A percentile compares a stretch with the other conserved stretches of the same genome.
Conservation (phyloP, 805 yeast species). For the Yamadazyma akitaensis region DNA sequence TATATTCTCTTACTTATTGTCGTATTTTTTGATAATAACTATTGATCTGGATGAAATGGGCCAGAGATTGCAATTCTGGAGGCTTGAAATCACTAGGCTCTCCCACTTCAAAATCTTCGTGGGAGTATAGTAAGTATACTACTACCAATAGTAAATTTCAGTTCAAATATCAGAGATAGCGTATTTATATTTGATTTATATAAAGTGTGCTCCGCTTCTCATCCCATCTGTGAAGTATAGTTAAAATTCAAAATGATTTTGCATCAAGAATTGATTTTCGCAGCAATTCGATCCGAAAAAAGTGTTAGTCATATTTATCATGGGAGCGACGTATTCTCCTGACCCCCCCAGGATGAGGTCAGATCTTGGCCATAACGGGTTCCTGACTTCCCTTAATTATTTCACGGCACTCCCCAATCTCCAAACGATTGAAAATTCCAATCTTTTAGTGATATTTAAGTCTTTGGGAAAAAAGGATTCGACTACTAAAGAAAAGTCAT, state of each 20-base stretch:
- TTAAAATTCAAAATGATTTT: neutral
- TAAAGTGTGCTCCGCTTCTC: no score
- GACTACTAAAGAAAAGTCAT: slow-evolving; percentile 81
- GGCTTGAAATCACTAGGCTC: no score
- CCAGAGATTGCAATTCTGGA: no score
- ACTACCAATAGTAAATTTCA: no score
- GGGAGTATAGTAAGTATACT: no score
- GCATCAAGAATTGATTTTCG: neutral
- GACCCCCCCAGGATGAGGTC: slow-evolving; percentile 9
- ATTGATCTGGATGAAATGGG: no score
- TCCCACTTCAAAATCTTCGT: no score
- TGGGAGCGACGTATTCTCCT: neutral
- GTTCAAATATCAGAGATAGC: no score
- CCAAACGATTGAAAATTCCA: slow-evolving; percentile 34
- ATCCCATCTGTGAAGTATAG: no score
- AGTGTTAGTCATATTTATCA: neutral
- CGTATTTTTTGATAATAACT: no score
- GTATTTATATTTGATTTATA: no score
- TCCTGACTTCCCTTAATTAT: slow-evolving; percentile 66
- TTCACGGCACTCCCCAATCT: slow-evolving; percentile 74
- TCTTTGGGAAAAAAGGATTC: slow-evolving; percentile 74
- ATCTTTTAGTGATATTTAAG: slow-evolving; percentile 65
- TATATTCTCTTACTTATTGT: no score
- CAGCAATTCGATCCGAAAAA: slow-evolving; percentile 4
- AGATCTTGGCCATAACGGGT: slow-evolving; percentile 31